Percentiles rank a stretch among this genome's conserved stretches.
These are phyloP conservation scores for Oryza punctata DNA, from an alignment of 176 grass and related monocot genomes.

Conservation along the genomic window DNA sequence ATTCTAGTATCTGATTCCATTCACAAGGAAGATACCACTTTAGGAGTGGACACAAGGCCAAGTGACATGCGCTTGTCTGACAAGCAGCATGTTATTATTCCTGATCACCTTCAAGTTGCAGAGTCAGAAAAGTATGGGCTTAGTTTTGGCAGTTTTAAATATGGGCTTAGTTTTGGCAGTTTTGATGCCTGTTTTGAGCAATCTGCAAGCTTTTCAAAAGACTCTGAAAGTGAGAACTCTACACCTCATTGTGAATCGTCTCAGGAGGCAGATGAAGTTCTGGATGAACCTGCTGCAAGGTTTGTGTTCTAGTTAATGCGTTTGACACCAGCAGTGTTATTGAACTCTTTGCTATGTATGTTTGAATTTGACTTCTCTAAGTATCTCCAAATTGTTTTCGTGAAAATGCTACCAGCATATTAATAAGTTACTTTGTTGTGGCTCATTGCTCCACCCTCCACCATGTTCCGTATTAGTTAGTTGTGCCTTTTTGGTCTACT, in stretches of 20 bases:
- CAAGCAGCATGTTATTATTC: constrained; percentile 87
- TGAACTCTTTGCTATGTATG: constrained; percentile 3
- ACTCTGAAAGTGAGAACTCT: constrained; percentile 44
- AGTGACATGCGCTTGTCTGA: constrained; percentile 49
- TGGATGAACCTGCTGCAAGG: constrained; percentile 54
- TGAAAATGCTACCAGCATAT: background rate
- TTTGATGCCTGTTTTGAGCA: constrained; percentile 64
- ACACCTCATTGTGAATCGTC: constrained; percentile 46
- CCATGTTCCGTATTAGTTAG: background rate
- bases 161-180: constrained; percentile 87
- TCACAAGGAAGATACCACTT: constrained; percentile 35
- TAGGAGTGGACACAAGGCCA: constrained; percentile 50
- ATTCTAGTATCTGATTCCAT: constrained; percentile 33
- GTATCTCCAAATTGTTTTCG: background rate
- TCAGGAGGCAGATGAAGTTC: constrained; percentile 39
- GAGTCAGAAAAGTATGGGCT: constrained; percentile 80
- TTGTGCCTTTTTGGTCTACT: background rate
- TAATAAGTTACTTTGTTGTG: background rate
- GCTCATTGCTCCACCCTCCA: background rate
- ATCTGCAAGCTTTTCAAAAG: constrained; percentile 39
- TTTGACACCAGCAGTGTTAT: background rate
- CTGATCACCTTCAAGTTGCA: constrained; percentile 84
- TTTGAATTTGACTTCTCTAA: constrained; percentile 18
- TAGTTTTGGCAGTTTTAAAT: constrained; percentile 92
- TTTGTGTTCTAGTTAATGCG: constrained; percentile 34